A percentile compares a stretch with the other conserved stretches of the same genome.
Evolutionary conservation across 139 green algal species (phyloP).

Genomic region (Klebsormidium nitens): DNA sequence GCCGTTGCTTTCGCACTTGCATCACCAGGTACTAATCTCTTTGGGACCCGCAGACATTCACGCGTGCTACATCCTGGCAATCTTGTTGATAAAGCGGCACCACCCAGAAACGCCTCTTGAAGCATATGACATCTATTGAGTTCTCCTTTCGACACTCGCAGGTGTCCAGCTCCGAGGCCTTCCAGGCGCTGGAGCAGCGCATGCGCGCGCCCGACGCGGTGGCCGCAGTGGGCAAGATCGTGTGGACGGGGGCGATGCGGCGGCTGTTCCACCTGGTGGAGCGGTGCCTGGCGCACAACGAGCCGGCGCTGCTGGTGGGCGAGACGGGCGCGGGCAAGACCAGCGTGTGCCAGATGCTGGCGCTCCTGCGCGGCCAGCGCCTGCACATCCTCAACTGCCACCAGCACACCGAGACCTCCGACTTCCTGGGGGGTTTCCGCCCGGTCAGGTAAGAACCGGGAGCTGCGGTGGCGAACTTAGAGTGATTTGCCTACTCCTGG

Average conservation of each 20-base stretch:
- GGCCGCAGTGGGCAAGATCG: conserved; percentile 56
- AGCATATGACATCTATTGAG: too few species aligned
- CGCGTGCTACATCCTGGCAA: too few species aligned
- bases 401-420: conserved; percentile 94
- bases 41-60: too few species aligned
- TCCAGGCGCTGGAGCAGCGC: too few species aligned
- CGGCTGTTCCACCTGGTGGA: conserved; percentile 77
- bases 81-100: too few species aligned
- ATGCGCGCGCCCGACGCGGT: conserved; percentile 49
- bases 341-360: conserved; percentile 90
- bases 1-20: too few species aligned
- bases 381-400: conserved; percentile 98
- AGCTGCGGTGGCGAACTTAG: too few species aligned
- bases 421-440: conserved; percentile 94
- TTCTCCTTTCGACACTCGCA: too few species aligned
- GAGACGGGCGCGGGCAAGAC: conserved; percentile 98
- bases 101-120: too few species aligned
- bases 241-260: conserved; percentile 88
- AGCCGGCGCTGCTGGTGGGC: conserved; percentile 92
- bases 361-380: conserved; percentile 63
- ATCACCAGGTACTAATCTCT: too few species aligned
- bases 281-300: conserved; percentile 59
- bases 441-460: conserved; percentile 44
- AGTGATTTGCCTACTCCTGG: too few species aligned
- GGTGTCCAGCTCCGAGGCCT: too few species aligned